Evolutionary conservation across 2,329 filamentous ascomycete genomes (phyloP), one percentile per base, ranked within the genome.

Genomic region (Aspergillus ustus): DNA sequence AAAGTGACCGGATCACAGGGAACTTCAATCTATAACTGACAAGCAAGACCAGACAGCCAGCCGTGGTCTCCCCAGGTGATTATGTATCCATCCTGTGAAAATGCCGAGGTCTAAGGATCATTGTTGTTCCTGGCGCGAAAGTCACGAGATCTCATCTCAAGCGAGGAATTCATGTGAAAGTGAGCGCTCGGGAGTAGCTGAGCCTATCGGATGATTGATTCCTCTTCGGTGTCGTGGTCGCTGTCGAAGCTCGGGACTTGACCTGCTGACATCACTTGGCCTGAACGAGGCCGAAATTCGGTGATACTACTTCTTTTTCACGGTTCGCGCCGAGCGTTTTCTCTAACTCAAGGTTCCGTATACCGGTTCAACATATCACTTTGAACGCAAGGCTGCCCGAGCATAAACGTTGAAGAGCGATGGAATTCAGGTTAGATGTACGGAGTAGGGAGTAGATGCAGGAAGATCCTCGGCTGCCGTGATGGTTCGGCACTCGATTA

Each of bases 51-150:
- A 50, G 34, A 52, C 60, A 25, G 56, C 44, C 51, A 43, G 60
- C 43, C 31, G 43, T 60, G 22, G 59, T 63, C 56, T 13, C 40
- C 49, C 22, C 17, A 55, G 54, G 63, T 62, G 66, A 63, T 66
- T 61, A 45, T 70, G 65, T 63, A 68, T 58, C 62, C 59, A 60
- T 63, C 67, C 62, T 62, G 60, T 59, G 66, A 70, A 71, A 66
- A 64, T 71, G 66, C 75, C 75, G 74, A 76, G 75, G 75, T 68
- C 29, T 58, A 57, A 45, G 68, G 63, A 66, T 67, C 52, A 72
- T 68, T 44, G 40, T 72, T 72, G 64, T 64, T 71, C 71, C 71
- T 40, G 58, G 28, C 2, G 19, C 4, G 2, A 2, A 15, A 62
- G 69, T 72, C 70, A 72, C 70, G 70, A 66, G 70, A 70, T 68